A percentile compares a stretch with the other conserved stretches of the same genome.
phyloP scores from a whole-genome alignment of 139 green algal genomes.

The Tetraselmis chui region DNA sequence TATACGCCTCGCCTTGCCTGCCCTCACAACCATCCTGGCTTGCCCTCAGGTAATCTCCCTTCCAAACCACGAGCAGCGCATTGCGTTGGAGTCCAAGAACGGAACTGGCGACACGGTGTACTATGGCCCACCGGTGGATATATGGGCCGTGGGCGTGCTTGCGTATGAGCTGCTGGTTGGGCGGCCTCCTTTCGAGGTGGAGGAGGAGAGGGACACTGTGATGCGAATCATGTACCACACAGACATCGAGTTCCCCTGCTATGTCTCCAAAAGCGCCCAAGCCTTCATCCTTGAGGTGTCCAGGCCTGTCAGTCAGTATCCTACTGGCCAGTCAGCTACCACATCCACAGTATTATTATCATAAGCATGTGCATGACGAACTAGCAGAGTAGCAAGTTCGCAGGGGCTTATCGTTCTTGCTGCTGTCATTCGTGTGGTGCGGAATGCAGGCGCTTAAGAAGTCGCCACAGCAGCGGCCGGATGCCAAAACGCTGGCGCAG shows the following conservation, averaged over 20 bases:
- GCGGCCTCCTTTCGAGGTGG: constrained; percentile 37
- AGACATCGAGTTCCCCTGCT: background rate
- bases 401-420: too few relatives aligned
- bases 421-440: too few relatives aligned
- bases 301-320: too few relatives aligned
- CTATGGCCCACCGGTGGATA: constrained; percentile 13
- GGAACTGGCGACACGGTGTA: constrained; percentile 8
- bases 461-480: background rate
- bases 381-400: too few relatives aligned
- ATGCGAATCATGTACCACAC: background rate
- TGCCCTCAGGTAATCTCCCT: background rate
- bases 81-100: background rate
- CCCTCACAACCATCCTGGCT: too few relatives aligned
- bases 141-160: constrained; percentile 41
- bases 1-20: too few relatives aligned
- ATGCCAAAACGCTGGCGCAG: background rate
- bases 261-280: background rate
- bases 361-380: too few relatives aligned
- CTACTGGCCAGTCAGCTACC: too few relatives aligned
- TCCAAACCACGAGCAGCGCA: background rate
- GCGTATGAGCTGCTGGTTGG: constrained; percentile 47
- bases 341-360: too few relatives aligned
- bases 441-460: background rate
- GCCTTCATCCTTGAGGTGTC: background rate
- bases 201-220: background rate